These are phyloP conservation scores for Fusarium beomiforme DNA, from an alignment of 2,329 filamentous ascomycete genomes.

Conservation along the genomic window DNA sequence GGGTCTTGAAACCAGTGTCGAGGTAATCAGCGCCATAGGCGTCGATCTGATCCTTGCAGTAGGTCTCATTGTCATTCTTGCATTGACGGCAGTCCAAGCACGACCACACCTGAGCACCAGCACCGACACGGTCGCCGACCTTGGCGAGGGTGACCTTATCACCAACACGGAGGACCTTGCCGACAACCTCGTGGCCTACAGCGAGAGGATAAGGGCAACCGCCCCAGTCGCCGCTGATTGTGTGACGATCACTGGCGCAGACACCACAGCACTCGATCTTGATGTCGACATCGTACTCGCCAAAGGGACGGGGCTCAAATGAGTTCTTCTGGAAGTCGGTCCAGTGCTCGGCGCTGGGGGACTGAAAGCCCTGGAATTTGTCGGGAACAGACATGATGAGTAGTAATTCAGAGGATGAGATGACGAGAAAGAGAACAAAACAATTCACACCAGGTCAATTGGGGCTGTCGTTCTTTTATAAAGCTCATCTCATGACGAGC, in stretches of 20 bases:
- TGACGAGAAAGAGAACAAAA: slow-evolving; percentile 2
- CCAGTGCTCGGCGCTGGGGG: slow-evolving; percentile 63
- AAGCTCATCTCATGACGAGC: slow-evolving; percentile 19
- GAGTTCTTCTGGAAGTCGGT: slow-evolving; percentile 74
- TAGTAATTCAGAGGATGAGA: not conserved
- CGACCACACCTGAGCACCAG: slow-evolving; percentile 66
- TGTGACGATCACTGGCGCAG: slow-evolving; percentile 78
- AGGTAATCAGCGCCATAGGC: slow-evolving; percentile 64
- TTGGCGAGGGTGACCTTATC: slow-evolving; percentile 57
- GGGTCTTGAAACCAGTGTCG: slow-evolving; percentile 64
- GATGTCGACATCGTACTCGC: slow-evolving; percentile 87
- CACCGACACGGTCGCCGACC: slow-evolving; percentile 67
- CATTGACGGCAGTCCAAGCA: slow-evolving; percentile 58
- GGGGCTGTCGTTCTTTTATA: slow-evolving; percentile 19
- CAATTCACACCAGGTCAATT: slow-evolving; percentile 10
- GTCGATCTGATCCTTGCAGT: slow-evolving; percentile 52
- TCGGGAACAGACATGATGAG: slow-evolving; percentile 64
- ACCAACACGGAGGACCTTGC: slow-evolving; percentile 74
- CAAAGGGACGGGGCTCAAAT: slow-evolving; percentile 87
- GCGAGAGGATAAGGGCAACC: slow-evolving; percentile 69
- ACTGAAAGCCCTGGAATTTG: slow-evolving; percentile 70
- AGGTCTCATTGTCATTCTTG: slow-evolving; percentile 54
- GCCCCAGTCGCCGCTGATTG: slow-evolving; percentile 75
- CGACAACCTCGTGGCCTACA: slow-evolving; percentile 79
- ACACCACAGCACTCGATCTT: slow-evolving; percentile 85